These are phyloP conservation scores for Arabis hirsuta DNA, from an alignment of 345 rosid species.

Conservation along the genomic window DNA sequence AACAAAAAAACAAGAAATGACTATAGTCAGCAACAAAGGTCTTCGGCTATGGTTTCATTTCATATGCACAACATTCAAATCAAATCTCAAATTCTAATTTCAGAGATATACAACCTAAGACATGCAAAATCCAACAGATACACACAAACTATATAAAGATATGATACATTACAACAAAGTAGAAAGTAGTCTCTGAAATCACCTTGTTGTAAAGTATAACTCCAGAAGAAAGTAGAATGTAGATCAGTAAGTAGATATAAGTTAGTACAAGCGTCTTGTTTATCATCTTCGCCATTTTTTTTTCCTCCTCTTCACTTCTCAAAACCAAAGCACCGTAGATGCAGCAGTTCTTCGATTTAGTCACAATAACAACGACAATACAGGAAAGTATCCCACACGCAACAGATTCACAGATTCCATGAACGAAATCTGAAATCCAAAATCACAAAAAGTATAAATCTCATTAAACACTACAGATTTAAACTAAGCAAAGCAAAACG, in stretches of 20 bases:
- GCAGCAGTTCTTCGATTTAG: slow-evolving; percentile 21
- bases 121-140: slow-evolving; percentile 16
- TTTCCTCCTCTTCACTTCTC: slow-evolving; percentile 30
- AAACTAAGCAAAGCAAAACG: slow-evolving; percentile 16
- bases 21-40: not conserved
- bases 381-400: slow-evolving; percentile 27
- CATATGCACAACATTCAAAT: slow-evolving; percentile 6
- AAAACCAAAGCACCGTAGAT: slow-evolving; percentile 25
- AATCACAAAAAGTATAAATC: not conserved
- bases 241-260: slow-evolving; percentile 77
- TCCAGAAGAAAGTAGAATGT: slow-evolving; percentile 84
- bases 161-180: slow-evolving; percentile 2
- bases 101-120: not conserved
- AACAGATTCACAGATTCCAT: slow-evolving; percentile 38
- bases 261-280: slow-evolving; percentile 82
- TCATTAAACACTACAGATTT: slow-evolving; percentile 17
- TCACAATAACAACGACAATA: slow-evolving; percentile 30
- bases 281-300: slow-evolving; percentile 54
- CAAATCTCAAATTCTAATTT: not conserved
- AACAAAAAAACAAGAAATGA: not conserved
- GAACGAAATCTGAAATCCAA: slow-evolving; percentile 33
- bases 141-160: not conserved
- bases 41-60: not conserved
- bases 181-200: not conserved
- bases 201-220: slow-evolving; percentile 98